Conservation (phyloP, 2,329 filamentous ascomycete genomes). For the Septoria linicola region DNA sequence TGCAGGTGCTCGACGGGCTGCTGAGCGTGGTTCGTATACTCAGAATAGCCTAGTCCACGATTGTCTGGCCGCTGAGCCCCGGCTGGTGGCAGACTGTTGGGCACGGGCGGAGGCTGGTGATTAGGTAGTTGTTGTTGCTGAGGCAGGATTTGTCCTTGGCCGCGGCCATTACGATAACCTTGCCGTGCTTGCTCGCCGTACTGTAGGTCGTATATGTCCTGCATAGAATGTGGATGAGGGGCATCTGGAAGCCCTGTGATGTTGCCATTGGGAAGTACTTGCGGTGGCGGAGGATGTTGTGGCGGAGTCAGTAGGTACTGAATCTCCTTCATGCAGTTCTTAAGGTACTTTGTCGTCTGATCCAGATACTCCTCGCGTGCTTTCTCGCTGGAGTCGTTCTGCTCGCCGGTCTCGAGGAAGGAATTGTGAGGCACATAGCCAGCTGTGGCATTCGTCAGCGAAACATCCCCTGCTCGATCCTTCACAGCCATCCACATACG, state of each 20-base stretch:
- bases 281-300: constrained; percentile 59
- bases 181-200: constrained; percentile 40
- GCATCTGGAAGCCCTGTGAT: constrained; percentile 48
- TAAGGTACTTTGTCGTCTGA: constrained; percentile 62
- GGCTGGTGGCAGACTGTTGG: constrained; percentile 31
- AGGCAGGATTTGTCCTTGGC: constrained; percentile 25
- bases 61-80: constrained; percentile 24
- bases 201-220: constrained; percentile 60
- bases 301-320: constrained; percentile 67
- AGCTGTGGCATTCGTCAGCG: constrained; percentile 40
- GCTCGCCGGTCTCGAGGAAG: constrained; percentile 51
- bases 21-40: constrained; percentile 38
- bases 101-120: constrained; percentile 55
- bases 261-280: constrained; percentile 39
- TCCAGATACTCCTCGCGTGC: constrained; percentile 61
- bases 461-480: not conserved
- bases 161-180: constrained; percentile 38
- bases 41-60: constrained; percentile 38
- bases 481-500: constrained; percentile 22
- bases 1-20: constrained; percentile 37
- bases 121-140: constrained; percentile 53
- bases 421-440: constrained; percentile 49
- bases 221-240: constrained; percentile 48
- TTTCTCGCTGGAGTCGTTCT: constrained; percentile 47
- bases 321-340: constrained; percentile 66